Base-by-base conservation (phyloP, 257 asterid genomes). In the Asclepias syriaca region DNA sequence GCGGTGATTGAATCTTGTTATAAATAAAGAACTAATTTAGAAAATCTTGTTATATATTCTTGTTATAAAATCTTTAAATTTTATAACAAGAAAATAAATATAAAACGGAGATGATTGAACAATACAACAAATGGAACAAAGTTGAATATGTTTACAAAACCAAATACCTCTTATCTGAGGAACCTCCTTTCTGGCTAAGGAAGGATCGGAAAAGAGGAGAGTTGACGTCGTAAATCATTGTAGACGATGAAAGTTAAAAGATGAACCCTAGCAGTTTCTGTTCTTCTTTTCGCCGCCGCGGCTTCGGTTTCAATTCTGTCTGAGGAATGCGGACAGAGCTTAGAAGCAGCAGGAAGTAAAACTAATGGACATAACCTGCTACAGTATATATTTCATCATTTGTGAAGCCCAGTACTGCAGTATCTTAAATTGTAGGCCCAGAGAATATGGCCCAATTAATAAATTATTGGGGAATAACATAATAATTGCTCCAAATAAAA, bases 201-300 rank as follows among this genome's bases (percentile, higher is more conserved):
- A 83, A 83, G 39, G 84, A 83, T 29, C 87, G 87, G 82, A 83
- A 83, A 66, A 83, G 87, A 13, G 87, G 84, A 61, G 87, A 83
- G 24, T 74, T 83, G 60, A 75, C 87, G 84, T 83, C 87, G 83
- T 83, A 83, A 72, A 83, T 83, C 87, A 83, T 83, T 45, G 59
- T 80, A 45, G 75, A n/a, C 27, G 72, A 56, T 24, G 48, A 43
- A 29, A 39, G 60, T 65, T 56, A 43, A 14, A 8, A 39, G 49
- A 49, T 6, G 45, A 77, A 51, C 81, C 81, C 75, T 61, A 68
- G 16, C 27, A 37, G 18, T 64, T 15, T 48, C 56, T 8, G 22
- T 11, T 13, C 40, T 24, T 10, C 9, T 54, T 54, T 63, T 69
- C 19, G 37, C 59, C 8, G 43, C 50, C n/a, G 15, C 12, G 11